Conservation (phyloP, 805 yeast genomes). For the Myxozyma lipomycoides region DNA sequence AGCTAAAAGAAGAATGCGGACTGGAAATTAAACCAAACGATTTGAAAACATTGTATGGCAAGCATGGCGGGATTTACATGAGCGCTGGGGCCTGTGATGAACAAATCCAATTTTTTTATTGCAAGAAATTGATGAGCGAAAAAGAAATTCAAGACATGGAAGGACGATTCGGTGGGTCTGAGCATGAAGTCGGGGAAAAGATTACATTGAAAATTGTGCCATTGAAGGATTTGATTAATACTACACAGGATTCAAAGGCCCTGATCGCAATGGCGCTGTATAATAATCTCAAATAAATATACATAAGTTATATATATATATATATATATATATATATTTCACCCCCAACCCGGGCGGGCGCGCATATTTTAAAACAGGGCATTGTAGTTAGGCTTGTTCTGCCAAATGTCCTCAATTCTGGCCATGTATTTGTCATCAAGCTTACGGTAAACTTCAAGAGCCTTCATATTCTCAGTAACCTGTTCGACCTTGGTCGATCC, state of each 20-base stretch:
- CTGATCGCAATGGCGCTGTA: constrained; percentile 17
- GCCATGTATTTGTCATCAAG: constrained; percentile 33
- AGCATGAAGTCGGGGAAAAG: constrained; percentile 17
- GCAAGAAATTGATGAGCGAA: constrained; percentile 16
- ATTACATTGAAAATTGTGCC: constrained; percentile 16
- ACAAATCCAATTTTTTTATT: constrained; percentile 24
- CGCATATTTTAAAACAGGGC: constrained; percentile 8
- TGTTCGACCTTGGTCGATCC: constrained; percentile 36
- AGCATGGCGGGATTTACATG: constrained; percentile 18
- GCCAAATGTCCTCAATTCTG: constrained; percentile 33
- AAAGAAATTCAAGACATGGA: constrained; percentile 12
- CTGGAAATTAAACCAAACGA: constrained; percentile 24
- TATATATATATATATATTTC: background rate
- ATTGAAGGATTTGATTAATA: constrained; percentile 8
- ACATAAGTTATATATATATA: background rate
- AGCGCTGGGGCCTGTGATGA: constrained; percentile 31
- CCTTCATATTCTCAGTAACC: constrained; percentile 33
- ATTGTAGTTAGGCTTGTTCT: constrained; percentile 32
- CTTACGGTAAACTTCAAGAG: constrained; percentile 33
- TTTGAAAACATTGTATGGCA: constrained; percentile 17
- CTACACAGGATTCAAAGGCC: constrained; percentile 21
- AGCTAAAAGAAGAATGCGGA: constrained; percentile 34
- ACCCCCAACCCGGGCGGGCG: background rate
- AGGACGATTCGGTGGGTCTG: constrained; percentile 20
- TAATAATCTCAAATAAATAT: background rate